These are phyloP conservation scores for Mycena maculata DNA, from an alignment of 768 basidiomycete genomes.

Conservation along the genomic window DNA sequence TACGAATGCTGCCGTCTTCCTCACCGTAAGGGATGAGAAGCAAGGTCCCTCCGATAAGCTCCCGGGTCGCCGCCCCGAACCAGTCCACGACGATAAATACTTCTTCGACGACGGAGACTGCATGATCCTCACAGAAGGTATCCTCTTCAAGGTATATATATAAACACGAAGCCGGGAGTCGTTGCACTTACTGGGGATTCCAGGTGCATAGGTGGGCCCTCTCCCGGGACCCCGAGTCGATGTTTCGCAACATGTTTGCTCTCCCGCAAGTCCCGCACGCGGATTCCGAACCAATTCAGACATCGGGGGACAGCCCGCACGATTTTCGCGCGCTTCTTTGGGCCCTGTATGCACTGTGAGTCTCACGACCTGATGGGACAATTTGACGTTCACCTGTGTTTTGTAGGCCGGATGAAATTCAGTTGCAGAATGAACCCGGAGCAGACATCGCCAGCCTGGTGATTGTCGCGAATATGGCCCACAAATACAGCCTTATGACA, in stretches of 20 bases:
- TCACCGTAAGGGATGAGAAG: too few relatives aligned
- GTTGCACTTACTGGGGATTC: background rate
- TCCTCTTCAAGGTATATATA: slow-evolving; percentile 20
- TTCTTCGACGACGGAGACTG: slow-evolving; percentile 27
- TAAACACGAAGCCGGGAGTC: background rate
- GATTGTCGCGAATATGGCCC: slow-evolving; percentile 11
- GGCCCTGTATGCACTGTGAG: slow-evolving; percentile 19
- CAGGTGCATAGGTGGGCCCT: slow-evolving; percentile 22
- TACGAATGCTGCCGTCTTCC: too few relatives aligned
- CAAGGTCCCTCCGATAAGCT: too few relatives aligned
- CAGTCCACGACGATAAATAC: background rate
- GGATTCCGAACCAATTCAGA: background rate
- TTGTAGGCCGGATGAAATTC: slow-evolving; percentile 17
- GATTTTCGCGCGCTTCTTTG: slow-evolving; percentile 19
- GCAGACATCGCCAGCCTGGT: slow-evolving; percentile 16
- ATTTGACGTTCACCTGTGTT: background rate
- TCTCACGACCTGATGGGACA: too few relatives aligned
- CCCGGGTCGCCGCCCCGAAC: too few relatives aligned
- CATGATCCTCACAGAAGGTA: slow-evolving; percentile 1
- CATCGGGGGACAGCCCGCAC: background rate
- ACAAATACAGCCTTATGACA: slow-evolving; percentile 20
- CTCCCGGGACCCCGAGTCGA: slow-evolving; percentile 15
- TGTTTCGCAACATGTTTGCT: slow-evolving; percentile 16
- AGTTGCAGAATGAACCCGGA: background rate
- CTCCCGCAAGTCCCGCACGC: background rate